Base-by-base conservation (phyloP, 2,329 filamentous ascomycete genomes). In the Sporothrix humicola region DNA sequence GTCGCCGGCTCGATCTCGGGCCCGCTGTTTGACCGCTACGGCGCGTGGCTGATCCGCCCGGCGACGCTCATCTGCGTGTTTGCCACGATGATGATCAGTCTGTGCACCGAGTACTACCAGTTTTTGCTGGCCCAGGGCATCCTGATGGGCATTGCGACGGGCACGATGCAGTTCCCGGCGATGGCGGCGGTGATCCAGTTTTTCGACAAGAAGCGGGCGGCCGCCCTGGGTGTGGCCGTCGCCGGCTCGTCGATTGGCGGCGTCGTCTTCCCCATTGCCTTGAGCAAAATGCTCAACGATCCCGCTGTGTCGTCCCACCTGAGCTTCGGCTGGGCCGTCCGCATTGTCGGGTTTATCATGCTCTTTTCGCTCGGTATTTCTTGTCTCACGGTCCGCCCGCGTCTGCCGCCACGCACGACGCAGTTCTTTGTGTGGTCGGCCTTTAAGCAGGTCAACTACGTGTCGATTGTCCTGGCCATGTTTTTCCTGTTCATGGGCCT, bases 381-480 rank as follows among this genome's bases (percentile, higher is more conserved):
- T 5, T 78, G 83, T 12, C 79, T 82, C 1, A 80, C 86, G 31
- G 77, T 85, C 74, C 83, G 81, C 74, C 83, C 87, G 0, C 81
- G 84, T 13, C 79, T 90, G 10, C 83, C 84, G 17, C 84, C 85
- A 0, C 74, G 76, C 12, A 74, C 69, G 42, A 73, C 75, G 13
- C 63, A 69, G 5, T 63, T 80, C 9, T 74, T 79, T 3, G 59
- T 78, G 44, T 65, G 65, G 83, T 80, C 79, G 0, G 88, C 89
- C 0, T 90, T 91, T 76, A 83, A 79, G 54, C 89, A 91, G 77
- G 76, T 81, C 0, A 83, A 88, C 13, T 91, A 89, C 73, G 78
- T 84, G 0, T 80, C 87, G 6, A 71, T 79, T 1, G 73, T 78
- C 3, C 56, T 74, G 7, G 75, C 74, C 3, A 46, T 78, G 4